Conservation (phyloP, 306 rosid genomes). For the Pterocarpus macrocarpus region DNA sequence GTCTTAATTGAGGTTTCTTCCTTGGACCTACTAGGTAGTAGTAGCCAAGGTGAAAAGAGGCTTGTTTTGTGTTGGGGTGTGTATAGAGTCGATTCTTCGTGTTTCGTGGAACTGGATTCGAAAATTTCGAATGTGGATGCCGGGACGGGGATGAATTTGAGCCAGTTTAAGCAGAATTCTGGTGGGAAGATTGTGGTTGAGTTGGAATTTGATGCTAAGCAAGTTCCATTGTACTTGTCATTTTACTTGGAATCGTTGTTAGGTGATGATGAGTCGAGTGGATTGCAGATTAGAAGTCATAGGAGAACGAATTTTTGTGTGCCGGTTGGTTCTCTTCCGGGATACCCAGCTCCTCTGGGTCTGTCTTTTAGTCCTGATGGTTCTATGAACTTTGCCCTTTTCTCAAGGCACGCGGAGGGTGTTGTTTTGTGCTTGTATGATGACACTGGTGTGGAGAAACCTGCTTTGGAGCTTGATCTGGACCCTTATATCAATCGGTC, state of each 20-base stretch:
- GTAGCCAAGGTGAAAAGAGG: constrained; percentile 34
- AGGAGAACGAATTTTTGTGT: constrained; percentile 76
- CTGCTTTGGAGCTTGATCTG: constrained; percentile 90
- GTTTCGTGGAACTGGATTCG: constrained; percentile 47
- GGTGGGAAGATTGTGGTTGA: constrained; percentile 57
- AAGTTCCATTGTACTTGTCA: constrained; percentile 79
- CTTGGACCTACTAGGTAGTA: constrained; percentile 42
- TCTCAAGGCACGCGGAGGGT: constrained; percentile 74
- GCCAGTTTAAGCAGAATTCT: constrained; percentile 53
- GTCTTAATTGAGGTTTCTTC: constrained; percentile 70
- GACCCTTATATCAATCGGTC: constrained; percentile 87
- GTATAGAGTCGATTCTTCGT: constrained; percentile 67
- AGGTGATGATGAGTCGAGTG: constrained; percentile 49
- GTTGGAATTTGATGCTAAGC: constrained; percentile 73
- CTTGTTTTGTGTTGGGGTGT: constrained; percentile 75
- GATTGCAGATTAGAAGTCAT: constrained; percentile 71
- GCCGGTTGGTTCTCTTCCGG: constrained; percentile 79
- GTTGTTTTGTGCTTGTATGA: constrained; percentile 86
- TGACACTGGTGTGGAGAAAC: constrained; percentile 57
- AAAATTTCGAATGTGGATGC: constrained; percentile 43
- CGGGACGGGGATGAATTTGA: constrained; percentile 46
- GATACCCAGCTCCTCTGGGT: constrained; percentile 76
- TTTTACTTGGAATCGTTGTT: constrained; percentile 60
- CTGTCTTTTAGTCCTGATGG: constrained; percentile 70
- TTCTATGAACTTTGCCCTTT: constrained; percentile 75